Percentiles rank a stretch among this genome's conserved stretches.
Evolutionary conservation across 768 basidiomycete species (phyloP).

Genomic region (Polyporus arcularius): DNA sequence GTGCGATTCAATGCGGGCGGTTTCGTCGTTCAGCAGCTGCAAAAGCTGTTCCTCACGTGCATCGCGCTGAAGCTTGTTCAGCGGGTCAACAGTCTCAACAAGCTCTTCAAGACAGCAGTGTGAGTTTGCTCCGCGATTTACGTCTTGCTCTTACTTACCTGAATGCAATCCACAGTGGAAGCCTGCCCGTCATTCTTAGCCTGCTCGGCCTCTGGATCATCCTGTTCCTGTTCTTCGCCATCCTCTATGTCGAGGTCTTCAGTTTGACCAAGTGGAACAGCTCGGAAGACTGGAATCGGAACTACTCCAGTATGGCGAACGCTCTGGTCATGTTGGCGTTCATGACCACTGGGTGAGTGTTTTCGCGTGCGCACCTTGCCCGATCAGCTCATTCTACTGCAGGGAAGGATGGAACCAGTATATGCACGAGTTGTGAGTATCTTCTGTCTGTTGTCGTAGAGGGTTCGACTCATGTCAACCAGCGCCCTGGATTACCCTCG

Average conservation of each 20-base stretch:
- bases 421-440: conserved; percentile 92
- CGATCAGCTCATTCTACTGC: conserved; percentile 11
- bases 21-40: conserved; percentile 63
- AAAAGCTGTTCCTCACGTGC: conserved; percentile 90
- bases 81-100: conserved; percentile 82
- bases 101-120: conserved; percentile 96
- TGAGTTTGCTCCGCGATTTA: conserved; percentile 42
- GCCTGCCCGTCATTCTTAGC: conserved; percentile 82
- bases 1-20: conserved; percentile 56
- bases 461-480: background rate
- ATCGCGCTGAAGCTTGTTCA: conserved; percentile 96
- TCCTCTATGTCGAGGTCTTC: conserved; percentile 89
- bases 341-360: conserved; percentile 85
- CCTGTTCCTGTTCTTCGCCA: conserved; percentile 88
- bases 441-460: background rate
- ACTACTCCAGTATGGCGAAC: conserved; percentile 79
- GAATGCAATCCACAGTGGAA: conserved; percentile 53
- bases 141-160: background rate
- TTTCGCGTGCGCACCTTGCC: background rate
- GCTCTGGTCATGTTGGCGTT: conserved; percentile 88
- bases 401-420: conserved; percentile 97
- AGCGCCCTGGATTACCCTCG: conserved; percentile 79
- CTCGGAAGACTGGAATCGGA: conserved; percentile 65
- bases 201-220: conserved; percentile 87
- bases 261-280: conserved; percentile 85